Conservation (phyloP, 176 grass and related monocot species). For the Oryza brachyantha region DNA sequence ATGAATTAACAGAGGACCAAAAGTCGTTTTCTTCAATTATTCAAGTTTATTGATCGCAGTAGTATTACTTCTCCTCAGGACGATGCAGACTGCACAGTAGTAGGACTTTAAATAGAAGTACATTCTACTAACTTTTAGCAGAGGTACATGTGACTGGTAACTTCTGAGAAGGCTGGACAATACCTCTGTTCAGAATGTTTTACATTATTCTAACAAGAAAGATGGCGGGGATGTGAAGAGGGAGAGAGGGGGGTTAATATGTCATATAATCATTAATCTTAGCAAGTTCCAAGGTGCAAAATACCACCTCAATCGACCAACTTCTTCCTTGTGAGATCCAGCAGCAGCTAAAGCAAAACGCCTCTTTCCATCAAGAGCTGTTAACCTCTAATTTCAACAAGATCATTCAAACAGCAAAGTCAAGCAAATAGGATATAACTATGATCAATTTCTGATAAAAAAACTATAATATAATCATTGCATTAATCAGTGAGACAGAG, state of each 20-base stretch:
- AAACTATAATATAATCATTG: conserved; percentile 19
- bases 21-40: conserved; percentile 26
- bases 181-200: conserved; percentile 2
- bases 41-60: neutral
- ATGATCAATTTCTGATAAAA: neutral
- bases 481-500: conserved; percentile 25
- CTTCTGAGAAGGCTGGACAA: neutral
- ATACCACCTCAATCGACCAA: conserved; percentile 80
- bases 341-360: conserved; percentile 98
- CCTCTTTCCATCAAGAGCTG: conserved; percentile 95
- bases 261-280: conserved; percentile 1
- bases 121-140: conserved; percentile 5
- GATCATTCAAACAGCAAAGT: conserved; percentile 38
- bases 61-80: conserved; percentile 2
- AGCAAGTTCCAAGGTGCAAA: neutral
- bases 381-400: conserved; percentile 73
- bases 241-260: conserved; percentile 2
- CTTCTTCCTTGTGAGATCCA: conserved; percentile 97
- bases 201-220: conserved; percentile 20
- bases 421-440: conserved; percentile 33
- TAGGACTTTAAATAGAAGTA: conserved; percentile 5
- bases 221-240: neutral
- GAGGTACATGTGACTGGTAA: neutral
- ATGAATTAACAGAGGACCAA: neutral
- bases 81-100: neutral